Base-by-base conservation (phyloP, 2,329 filamentous ascomycete species). In the Claviceps sp. region DNA sequence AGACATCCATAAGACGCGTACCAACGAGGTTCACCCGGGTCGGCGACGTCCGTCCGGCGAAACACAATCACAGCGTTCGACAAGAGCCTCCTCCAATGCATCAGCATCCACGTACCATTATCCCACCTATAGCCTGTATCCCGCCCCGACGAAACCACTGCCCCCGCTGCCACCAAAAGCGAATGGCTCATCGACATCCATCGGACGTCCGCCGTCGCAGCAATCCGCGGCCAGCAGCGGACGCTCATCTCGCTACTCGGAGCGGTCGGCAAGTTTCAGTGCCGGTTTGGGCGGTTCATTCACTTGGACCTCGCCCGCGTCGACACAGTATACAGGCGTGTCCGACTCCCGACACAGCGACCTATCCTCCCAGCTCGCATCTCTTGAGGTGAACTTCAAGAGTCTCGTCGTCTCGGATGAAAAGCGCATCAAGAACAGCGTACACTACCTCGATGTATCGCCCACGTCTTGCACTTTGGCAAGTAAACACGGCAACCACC, bases 401-500 rank as follows among this genome's bases (percentile, higher is more conserved):
- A 59, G 56, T 22, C 56, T 58, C 6, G 50, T 67, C 8, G 54
- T 56, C 3, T 60, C 60, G 1, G 57, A 60, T 5, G 59, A 60
- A 14, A 64, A 65, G 47, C 63, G 64, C 48, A 59, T 60, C 37
- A 60, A 65, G 46, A 63, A 63, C 14, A 58, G 59, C 5, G 61
- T 70, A 8, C 63, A 64, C 55, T 67, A 63, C 50, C 58, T 70
- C 30, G 68, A 71, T 55, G 59, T 67, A 5, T 69, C 67, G 1
- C 59, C 62, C 1, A 61, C 59, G 1, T 63, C 63, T 0, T 59
- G 62, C 4, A 63, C 63, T 9, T 56, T 71, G 2, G 67, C 67
- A 6, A 69, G 62, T 58, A 66, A 66, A 51, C 63, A 66, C 40
- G 64, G 64, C 30, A 65, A 96, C 65, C 84, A 86, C 54, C 88